These are phyloP conservation scores for Acanthamoeba lenticulata DNA, from an alignment of 208 protist genomes.

Conservation along the genomic window DNA sequence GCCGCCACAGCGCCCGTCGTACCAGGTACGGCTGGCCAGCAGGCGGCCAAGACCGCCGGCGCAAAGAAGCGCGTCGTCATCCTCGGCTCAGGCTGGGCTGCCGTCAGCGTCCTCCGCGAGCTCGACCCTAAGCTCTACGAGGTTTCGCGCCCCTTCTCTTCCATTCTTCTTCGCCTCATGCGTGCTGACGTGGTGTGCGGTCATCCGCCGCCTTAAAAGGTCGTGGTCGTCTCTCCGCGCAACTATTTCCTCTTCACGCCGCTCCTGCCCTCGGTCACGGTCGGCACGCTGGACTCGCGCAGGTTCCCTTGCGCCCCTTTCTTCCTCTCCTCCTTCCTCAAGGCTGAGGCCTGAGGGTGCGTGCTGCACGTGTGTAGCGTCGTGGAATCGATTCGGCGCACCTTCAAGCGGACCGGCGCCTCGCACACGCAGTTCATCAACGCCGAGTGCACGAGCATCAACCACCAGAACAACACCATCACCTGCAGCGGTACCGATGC, in stretches of 20 bases:
- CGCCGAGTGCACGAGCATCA: constrained; percentile 16
- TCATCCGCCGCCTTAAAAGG: too few relatives aligned
- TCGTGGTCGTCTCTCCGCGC: constrained; percentile 67
- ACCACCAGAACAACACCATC: constrained; percentile 1
- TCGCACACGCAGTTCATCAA: constrained; percentile 1
- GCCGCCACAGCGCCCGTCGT: too few relatives aligned
- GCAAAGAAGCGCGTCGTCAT: constrained; percentile 36
- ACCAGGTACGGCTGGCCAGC: neutral
- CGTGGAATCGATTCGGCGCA: neutral
- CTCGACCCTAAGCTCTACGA: constrained; percentile 11
- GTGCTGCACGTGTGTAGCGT: too few relatives aligned
- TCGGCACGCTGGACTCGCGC: constrained; percentile 61
- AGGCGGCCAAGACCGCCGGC: neutral
- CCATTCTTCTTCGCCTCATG: neutral
- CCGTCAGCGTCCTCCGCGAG: constrained; percentile 30
- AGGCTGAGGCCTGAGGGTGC: too few relatives aligned
- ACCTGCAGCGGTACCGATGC: neutral
- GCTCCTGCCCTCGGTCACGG: constrained; percentile 76
- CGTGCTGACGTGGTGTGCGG: neutral
- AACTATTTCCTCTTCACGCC: constrained; percentile 86
- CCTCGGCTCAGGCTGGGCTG: constrained; percentile 47
- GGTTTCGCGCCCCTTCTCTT: neutral
- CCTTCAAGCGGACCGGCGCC: neutral
- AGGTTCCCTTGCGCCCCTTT: neutral
- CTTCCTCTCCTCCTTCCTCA: neutral